These are phyloP conservation scores for Boechera stricta DNA, from an alignment of 345 rosid species.

Conservation along the genomic window DNA sequence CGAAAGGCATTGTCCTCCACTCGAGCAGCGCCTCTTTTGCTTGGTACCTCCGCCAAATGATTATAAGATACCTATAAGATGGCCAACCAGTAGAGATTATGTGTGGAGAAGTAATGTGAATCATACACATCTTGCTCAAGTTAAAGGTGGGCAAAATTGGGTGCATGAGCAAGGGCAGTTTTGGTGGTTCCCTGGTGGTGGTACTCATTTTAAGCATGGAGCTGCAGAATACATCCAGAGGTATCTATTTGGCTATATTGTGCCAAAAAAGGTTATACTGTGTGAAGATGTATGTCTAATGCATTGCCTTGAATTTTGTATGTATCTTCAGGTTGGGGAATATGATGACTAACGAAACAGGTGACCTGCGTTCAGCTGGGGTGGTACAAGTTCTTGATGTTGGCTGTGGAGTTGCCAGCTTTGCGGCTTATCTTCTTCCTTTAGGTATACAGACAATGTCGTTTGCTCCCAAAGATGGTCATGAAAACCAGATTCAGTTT, in stretches of 20 bases:
- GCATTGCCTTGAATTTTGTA: not conserved
- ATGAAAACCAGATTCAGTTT: slow-evolving; percentile 98
- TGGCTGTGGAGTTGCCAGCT: slow-evolving; percentile 99
- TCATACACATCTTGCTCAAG: slow-evolving; percentile 84
- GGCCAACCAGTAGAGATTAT: slow-evolving; percentile 91
- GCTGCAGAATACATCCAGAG: slow-evolving; percentile 91
- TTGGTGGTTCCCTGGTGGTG: slow-evolving; percentile 99
- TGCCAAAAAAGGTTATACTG: not conserved
- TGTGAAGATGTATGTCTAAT: not conserved
- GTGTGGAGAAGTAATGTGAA: slow-evolving; percentile 96
- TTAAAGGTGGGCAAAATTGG: slow-evolving; percentile 98
- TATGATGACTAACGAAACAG: slow-evolving; percentile 74
- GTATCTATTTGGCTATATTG: slow-evolving; percentile 42
- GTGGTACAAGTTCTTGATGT: slow-evolving; percentile 87
- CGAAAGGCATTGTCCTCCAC: slow-evolving; percentile 91
- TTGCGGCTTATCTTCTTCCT: slow-evolving; percentile 89
- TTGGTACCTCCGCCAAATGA: slow-evolving; percentile 87
- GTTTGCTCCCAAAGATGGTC: slow-evolving; percentile 93
- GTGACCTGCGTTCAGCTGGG: slow-evolving; percentile 87
- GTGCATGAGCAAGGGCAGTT: slow-evolving; percentile 73
- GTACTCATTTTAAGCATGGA: slow-evolving; percentile 96
- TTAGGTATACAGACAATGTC: slow-evolving; percentile 90
- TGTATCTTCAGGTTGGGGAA: slow-evolving; percentile 66
- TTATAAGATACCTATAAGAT: slow-evolving; percentile 81
- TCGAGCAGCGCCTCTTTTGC: slow-evolving; percentile 78